Evolutionary conservation across 257 asterid species (phyloP).

Genomic region (Nicotiana tomentosiformis): DNA sequence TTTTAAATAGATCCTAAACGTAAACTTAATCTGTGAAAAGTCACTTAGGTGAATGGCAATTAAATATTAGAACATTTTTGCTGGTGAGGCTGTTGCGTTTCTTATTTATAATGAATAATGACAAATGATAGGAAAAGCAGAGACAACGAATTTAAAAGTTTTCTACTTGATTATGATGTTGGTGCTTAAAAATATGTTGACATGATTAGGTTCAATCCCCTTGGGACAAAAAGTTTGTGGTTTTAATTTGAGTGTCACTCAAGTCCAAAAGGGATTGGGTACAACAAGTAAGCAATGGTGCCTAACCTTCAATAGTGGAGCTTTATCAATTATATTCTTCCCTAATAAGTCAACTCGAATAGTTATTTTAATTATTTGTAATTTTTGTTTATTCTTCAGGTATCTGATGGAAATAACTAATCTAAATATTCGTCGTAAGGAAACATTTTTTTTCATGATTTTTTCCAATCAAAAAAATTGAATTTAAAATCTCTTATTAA

Average conservation of each 20-base stretch:
- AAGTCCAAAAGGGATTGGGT: neutral
- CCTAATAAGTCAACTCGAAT: slow-evolving; percentile 16
- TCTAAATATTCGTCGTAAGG: no score
- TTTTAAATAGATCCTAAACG: no score
- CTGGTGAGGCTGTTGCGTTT: neutral
- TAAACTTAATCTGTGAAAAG: neutral
- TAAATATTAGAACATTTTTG: neutral
- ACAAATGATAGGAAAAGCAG: neutral
- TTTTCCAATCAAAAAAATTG: no score
- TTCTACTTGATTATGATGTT: neutral
- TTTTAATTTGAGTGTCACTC: neutral
- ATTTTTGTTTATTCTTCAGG: neutral
- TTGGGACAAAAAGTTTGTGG: neutral
- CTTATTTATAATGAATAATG: neutral
- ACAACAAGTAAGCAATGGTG: neutral
- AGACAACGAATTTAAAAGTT: neutral
- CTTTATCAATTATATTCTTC: neutral
- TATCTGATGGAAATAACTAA: no score
- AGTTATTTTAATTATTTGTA: neutral
- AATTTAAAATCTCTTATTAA: no score
- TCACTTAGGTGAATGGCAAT: neutral
- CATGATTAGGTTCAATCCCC: slow-evolving; percentile 6
- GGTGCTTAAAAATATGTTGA: neutral
- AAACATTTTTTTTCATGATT: no score
- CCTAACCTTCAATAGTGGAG: slow-evolving; percentile 4